Conservation (phyloP, 2,329 filamentous ascomycete species). For the Lachnellula suecica region DNA sequence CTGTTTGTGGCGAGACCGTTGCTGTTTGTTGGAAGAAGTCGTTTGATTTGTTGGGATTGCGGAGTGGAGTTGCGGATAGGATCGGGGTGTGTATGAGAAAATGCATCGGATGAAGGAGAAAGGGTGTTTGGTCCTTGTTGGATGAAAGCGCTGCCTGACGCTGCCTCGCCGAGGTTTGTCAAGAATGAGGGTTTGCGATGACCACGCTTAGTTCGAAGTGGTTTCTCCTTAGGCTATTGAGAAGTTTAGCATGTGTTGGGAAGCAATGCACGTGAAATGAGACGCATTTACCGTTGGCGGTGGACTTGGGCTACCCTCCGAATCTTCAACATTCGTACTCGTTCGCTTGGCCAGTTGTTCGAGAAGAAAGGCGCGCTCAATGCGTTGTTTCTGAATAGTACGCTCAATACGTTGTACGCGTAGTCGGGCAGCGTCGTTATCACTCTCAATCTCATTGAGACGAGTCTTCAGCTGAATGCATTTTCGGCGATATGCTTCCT, state of each 20-base stretch:
- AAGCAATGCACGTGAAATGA: too few species aligned
- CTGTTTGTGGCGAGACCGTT: constrained; percentile 34
- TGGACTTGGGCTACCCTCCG: constrained; percentile 76
- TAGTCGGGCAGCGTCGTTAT: constrained; percentile 80
- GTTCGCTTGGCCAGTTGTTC: constrained; percentile 74
- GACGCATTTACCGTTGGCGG: constrained; percentile 69
- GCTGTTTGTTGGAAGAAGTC: constrained; percentile 19
- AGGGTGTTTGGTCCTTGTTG: constrained; percentile 46
- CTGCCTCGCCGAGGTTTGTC: constrained; percentile 35
- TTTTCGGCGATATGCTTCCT: constrained; percentile 94
- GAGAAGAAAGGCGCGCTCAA: constrained; percentile 76
- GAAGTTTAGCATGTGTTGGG: constrained; percentile 16
- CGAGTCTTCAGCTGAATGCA: constrained; percentile 92
- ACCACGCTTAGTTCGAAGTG: constrained; percentile 70
- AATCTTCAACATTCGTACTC: constrained; percentile 73
- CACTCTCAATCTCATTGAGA: constrained; percentile 86
- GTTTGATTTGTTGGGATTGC: constrained; percentile 27
- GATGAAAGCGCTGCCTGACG: constrained; percentile 43
- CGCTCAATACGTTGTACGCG: constrained; percentile 79
- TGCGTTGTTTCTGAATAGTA: constrained; percentile 86
- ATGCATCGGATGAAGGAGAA: constrained; percentile 52
- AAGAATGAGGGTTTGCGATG: constrained; percentile 59
- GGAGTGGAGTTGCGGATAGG: constrained; percentile 23
- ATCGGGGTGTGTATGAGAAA: constrained; percentile 49
- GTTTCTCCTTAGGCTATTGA: constrained; percentile 72